These are phyloP conservation scores for Brassica rapa DNA, from an alignment of 345 rosid genomes.

Conservation along the genomic window DNA sequence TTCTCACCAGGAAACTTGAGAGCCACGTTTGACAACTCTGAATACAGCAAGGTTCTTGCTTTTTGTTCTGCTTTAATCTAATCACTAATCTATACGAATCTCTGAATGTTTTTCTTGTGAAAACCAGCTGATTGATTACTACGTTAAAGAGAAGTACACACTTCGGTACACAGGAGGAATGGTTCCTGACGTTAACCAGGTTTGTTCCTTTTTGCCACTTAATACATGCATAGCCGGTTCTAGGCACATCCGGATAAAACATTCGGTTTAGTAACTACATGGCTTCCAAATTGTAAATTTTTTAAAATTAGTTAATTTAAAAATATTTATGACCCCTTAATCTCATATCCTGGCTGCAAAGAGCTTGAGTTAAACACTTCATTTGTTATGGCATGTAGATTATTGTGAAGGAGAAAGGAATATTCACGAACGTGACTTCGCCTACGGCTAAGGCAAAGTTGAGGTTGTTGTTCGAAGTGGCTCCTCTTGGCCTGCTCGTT, in stretches of 20 bases:
- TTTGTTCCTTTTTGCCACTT: slow-evolving; percentile 6
- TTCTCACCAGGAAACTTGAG: slow-evolving; percentile 98
- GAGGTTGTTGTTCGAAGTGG: slow-evolving; percentile 89
- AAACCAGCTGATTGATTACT: slow-evolving; percentile 77
- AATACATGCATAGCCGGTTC: neutral
- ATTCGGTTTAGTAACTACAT: no score
- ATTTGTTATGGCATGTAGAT: slow-evolving; percentile 45
- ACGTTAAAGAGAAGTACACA: slow-evolving; percentile 89
- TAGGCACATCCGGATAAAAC: no score
- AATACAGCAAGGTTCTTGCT: slow-evolving; percentile 62
- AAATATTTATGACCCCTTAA: neutral
- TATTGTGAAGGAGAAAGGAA: slow-evolving; percentile 93
- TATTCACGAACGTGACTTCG: slow-evolving; percentile 88
- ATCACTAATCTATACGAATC: neutral
- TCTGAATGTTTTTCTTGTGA: slow-evolving; percentile 1
- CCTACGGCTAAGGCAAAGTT: slow-evolving; percentile 92
- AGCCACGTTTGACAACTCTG: slow-evolving; percentile 89
- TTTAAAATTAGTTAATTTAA: neutral
- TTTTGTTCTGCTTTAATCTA: neutral
- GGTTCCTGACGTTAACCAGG: slow-evolving; percentile 99
- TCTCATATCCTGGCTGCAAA: neutral
- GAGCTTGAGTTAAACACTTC: neutral
- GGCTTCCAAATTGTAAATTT: neutral
- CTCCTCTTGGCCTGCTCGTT: slow-evolving; percentile 75
- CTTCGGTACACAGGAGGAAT: slow-evolving; percentile 99